phyloP scores from a whole-genome alignment of 2,329 filamentous ascomycete species.

The Sarocladiaceae sp. region DNA sequence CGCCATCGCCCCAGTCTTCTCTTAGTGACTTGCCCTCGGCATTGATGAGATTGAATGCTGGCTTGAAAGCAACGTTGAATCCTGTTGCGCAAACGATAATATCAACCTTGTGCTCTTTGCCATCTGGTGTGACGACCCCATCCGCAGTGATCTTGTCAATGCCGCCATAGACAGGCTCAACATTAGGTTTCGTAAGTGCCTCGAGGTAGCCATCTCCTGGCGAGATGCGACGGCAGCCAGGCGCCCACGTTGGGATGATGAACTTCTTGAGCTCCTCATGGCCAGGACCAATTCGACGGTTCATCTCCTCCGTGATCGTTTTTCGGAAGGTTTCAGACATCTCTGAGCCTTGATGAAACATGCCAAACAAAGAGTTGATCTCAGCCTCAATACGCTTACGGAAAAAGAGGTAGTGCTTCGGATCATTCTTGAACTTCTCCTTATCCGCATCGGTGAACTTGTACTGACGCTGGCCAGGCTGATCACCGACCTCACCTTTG shows the following conservation, averaged over 20 bases:
- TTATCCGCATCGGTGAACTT: conserved; percentile 32
- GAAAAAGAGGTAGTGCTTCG: conserved; percentile 33
- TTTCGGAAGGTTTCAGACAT: conserved; percentile 31
- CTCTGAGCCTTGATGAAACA: conserved; percentile 34
- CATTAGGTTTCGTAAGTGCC: conserved; percentile 35
- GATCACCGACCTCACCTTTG: conserved; percentile 20
- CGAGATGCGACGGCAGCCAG: conserved; percentile 35
- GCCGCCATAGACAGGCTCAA: conserved; percentile 31
- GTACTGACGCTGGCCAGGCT: conserved; percentile 32
- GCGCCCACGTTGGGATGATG: conserved; percentile 34
- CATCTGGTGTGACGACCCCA: conserved; percentile 24
- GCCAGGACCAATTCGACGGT: conserved; percentile 31
- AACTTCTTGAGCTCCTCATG: conserved; percentile 34
- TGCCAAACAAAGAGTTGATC: conserved; percentile 34
- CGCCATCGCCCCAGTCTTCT: conserved; percentile 34
- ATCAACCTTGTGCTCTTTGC: conserved; percentile 23
- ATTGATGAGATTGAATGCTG: conserved; percentile 34
- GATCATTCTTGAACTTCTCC: conserved; percentile 31
- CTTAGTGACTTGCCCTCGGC: conserved; percentile 31
- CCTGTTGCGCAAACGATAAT: conserved; percentile 33
- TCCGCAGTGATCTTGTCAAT: conserved; percentile 28
- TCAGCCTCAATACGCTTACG: conserved; percentile 35
- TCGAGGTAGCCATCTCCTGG: conserved; percentile 37
- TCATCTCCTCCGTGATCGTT: conserved; percentile 36
- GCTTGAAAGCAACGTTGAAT: conserved; percentile 31